Conservation (phyloP, 1,284 basidiomycete genomes). For the Meripilus lineatus region DNA sequence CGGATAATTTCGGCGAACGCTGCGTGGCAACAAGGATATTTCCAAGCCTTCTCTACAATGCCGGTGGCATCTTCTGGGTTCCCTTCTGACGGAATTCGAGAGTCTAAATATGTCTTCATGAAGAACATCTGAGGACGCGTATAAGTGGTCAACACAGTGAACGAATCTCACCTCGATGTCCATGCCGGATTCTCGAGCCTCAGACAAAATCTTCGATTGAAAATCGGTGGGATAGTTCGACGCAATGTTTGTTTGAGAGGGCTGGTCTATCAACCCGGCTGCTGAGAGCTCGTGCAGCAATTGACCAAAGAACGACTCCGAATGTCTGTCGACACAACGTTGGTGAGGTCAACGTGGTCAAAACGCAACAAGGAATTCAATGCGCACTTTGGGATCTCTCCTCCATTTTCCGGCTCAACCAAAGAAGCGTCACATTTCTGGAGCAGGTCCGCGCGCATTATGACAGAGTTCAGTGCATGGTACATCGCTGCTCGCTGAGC, state of each 20-base stretch:
- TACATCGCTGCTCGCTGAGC: constrained; percentile 58
- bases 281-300: constrained; percentile 54
- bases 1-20: constrained; percentile 51
- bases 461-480: constrained; percentile 43
- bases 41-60: constrained; percentile 54
- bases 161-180: constrained; percentile 44
- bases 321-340: too few species aligned
- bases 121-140: background rate
- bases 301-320: constrained; percentile 48
- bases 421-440: constrained; percentile 24
- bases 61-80: constrained; percentile 42
- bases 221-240: constrained; percentile 45
- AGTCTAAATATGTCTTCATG: constrained; percentile 53
- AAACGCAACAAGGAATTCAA: background rate
- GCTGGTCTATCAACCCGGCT: constrained; percentile 50
- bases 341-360: background rate
- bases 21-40: constrained; percentile 55
- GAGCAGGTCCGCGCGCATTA: constrained; percentile 48
- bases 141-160: constrained; percentile 4
- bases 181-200: constrained; percentile 51
- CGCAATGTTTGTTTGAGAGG: constrained; percentile 45
- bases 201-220: constrained; percentile 43
- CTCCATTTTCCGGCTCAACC: background rate
- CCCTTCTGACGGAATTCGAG: constrained; percentile 52
- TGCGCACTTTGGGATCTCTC: background rate